Evolutionary conservation across 768 basidiomycete species (phyloP).

Genomic region (Dentipellis sp.): DNA sequence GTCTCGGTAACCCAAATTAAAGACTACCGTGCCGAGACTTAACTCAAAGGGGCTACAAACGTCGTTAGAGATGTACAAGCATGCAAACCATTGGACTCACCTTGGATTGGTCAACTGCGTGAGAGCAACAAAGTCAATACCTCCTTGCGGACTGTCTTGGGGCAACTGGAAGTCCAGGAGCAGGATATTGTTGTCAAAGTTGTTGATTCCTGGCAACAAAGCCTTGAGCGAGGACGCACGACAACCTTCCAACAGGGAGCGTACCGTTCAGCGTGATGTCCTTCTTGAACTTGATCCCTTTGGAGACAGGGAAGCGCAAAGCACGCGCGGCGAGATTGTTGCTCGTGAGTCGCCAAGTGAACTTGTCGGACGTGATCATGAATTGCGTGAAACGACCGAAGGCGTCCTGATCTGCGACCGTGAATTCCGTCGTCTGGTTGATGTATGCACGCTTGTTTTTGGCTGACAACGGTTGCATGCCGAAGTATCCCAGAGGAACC

Average conservation of each 20-base stretch:
- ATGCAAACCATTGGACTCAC: conserved; percentile 19
- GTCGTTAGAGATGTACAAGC: not conserved
- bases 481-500: conserved; percentile 45
- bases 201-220: conserved; percentile 39
- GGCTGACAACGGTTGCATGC: conserved; percentile 37
- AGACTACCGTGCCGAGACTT: conserved; percentile 56
- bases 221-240: not conserved
- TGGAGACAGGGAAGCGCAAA: conserved; percentile 55
- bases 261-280: conserved; percentile 44
- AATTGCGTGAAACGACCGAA: conserved; percentile 53
- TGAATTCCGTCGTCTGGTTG: conserved; percentile 51
- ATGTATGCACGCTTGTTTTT: conserved; percentile 48
- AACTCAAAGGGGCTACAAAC: conserved; percentile 53
- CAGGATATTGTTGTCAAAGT: conserved; percentile 46
- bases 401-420: conserved; percentile 42
- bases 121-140: conserved; percentile 54
- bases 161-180: conserved; percentile 57
- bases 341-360: conserved; percentile 58
- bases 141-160: conserved; percentile 55
- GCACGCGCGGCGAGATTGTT: conserved; percentile 54
- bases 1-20: conserved; percentile 49
- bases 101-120: conserved; percentile 51
- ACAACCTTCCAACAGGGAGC: conserved; percentile 2
- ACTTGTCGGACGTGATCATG: conserved; percentile 58
- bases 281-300: conserved; percentile 60